These are phyloP conservation scores for Ceriops decandra DNA, from an alignment of 345 rosid genomes.

Conservation along the genomic window DNA sequence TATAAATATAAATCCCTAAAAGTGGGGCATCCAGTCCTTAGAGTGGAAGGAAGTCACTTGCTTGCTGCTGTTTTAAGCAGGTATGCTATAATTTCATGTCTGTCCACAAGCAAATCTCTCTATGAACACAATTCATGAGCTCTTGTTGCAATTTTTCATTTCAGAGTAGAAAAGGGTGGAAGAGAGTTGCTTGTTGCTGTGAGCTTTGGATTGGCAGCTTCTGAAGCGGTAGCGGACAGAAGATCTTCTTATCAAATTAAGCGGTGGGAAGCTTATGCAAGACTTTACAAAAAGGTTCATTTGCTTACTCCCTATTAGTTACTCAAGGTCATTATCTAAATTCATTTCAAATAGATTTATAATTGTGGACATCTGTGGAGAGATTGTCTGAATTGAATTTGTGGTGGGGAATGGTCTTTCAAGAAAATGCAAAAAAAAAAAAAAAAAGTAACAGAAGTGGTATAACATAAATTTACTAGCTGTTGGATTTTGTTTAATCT, in stretches of 20 bases:
- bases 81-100: conserved; percentile 24
- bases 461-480: too few relatives aligned
- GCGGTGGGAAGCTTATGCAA: conserved; percentile 74
- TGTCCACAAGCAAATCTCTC: background rate
- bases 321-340: too few relatives aligned
- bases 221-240: conserved; percentile 70
- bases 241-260: conserved; percentile 56
- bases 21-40: conserved; percentile 68
- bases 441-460: too few relatives aligned
- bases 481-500: too few relatives aligned
- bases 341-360: background rate
- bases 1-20: conserved; percentile 52
- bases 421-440: too few relatives aligned
- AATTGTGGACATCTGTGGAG: background rate
- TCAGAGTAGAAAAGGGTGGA: conserved; percentile 61
- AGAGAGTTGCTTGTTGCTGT: conserved; percentile 72
- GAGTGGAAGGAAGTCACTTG: conserved; percentile 67
- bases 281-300: conserved; percentile 58
- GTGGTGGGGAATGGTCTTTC: too few relatives aligned
- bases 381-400: background rate
- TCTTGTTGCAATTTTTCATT: conserved; percentile 17
- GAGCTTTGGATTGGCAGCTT: conserved; percentile 64
- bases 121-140: background rate
- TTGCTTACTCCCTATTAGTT: background rate
- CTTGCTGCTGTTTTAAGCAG: conserved; percentile 67